Evolutionary conservation across 2,329 filamentous ascomycete genomes (phyloP), one percentile per base, ranked within the genome.

Genomic region (Cercospora sojina): DNA sequence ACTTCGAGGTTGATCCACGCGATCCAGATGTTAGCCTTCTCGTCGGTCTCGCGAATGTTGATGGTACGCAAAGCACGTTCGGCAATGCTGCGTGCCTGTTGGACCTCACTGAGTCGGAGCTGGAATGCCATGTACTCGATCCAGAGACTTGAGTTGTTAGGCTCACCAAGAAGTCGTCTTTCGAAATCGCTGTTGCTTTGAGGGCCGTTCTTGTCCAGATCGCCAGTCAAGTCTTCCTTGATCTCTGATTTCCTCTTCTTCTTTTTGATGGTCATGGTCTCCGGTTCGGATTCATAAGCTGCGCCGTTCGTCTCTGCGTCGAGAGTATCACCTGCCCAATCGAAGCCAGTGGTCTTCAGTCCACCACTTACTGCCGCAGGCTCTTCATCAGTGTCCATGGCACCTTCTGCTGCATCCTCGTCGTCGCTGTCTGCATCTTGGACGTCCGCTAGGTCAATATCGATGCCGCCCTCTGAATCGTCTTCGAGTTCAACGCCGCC

Each of bases 61-160:
- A 99, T 98, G 16, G 91, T 96, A 76, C 90, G 89, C 70, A 98
- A 86, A 18, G 95, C 95, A 68, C 95, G 90, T 80, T 97, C 91
- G 1, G 92, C 93, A 66, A 97, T 90, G 71, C 94, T 91, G 58
- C 94, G 88, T 12, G 95, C 93, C 79, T 93, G 95, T 68, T 90
- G 88, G 20, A 96, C 84, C 80, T 99, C 95, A 76, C 92, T 92
- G 61, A 96, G 87, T 76, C 96, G 90, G 79, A 97, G 89, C 80
- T 98, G 92, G 85, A 96, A 96, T n/a, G 93, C 93, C 92, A 99
- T 98, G 81, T 99, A 99, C 71, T 92, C 87, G 63, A 97, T 91
- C 95, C 95, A 99, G 29, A 98, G 86, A 68, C 90, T 84, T 0
- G 94, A 96, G n/a, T 91, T 94, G 80, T 98, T 93, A 2, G 95